Base-by-base conservation (phyloP, 257 asterid species). In the Fraxinus quadrangulata region DNA sequence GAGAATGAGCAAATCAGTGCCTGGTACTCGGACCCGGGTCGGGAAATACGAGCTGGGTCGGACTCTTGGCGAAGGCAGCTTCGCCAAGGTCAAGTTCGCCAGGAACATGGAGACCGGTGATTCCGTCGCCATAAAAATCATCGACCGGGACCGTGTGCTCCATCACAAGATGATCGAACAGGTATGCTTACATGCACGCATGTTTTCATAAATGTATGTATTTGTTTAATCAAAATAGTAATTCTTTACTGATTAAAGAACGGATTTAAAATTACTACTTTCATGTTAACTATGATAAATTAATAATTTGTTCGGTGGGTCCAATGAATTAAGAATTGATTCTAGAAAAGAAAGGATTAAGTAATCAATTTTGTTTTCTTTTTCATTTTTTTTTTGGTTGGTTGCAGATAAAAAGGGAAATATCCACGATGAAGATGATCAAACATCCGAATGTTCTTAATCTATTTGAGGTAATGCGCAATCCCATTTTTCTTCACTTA, bases 401-500 rank as follows among this genome's bases (percentile, higher is more conserved):
- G 12, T n/a, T 42, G 76, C 92, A 89, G 97, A 92, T 90, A 61
- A 90, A 92, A 83, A 86, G 96, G 77, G 96, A 92, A 82, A 92
- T 92, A 78, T 89, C 96, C 34, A 90, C 94, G 47, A 92, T 89
- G 96, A 92, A 92, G 90, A 78, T 92, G 91, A 89, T 92, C 86
- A 90, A 85, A 79, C 97, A 92, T 83, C 96, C 97, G 2, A 90
- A 90, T 84, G 95, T 92, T 85, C 80, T 92, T 5, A 87, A 85
- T 74, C 84, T 92, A 69, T 82, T 82, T 70, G 96, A 92, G 96
- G 97, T 92, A 80, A 34, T 39, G 51, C 24, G 49, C 17, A 36
- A 1, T 40, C 67, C 31, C 39, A 77, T 34, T 3, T 14, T 67
- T 37, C 69, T 51, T 59, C 33, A 30, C 66, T n/a, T 73, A 0